Conservation (phyloP, 2,329 filamentous ascomycete species). For the Emericellopsis cladophorae region DNA sequence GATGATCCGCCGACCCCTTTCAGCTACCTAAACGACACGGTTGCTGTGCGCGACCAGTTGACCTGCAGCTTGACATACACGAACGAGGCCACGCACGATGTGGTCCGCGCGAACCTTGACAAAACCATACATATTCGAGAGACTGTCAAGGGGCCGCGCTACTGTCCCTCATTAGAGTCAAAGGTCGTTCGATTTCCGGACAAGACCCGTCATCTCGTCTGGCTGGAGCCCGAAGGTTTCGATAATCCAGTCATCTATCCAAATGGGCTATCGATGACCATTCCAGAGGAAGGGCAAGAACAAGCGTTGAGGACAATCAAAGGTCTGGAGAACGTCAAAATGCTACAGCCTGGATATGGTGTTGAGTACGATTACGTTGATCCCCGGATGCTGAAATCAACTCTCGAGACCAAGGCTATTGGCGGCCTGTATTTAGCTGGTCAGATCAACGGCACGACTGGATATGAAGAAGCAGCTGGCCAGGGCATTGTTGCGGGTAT, state of each 20-base stretch:
- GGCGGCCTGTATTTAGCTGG: constrained; percentile 81
- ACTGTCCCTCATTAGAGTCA: constrained; percentile 90
- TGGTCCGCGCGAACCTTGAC: constrained; percentile 82
- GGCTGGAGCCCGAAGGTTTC: constrained; percentile 95
- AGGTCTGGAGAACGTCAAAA: constrained; percentile 79
- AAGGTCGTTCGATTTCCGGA: constrained; percentile 83
- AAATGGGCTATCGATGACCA: constrained; percentile 94
- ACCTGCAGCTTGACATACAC: constrained; percentile 82
- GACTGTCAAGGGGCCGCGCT: constrained; percentile 84
- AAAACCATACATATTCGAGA: constrained; percentile 95
- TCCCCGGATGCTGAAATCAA: constrained; percentile 74
- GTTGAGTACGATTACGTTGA: constrained; percentile 99
- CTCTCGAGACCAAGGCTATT: constrained; percentile 88
- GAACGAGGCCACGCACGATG: constrained; percentile 67
- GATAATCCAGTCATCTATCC: constrained; percentile 84
- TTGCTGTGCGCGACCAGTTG: constrained; percentile 71
- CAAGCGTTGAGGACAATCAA: constrained; percentile 72
- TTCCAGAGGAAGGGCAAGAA: constrained; percentile 78
- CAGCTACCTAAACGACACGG: constrained; percentile 72
- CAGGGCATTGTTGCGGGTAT: constrained; percentile 89
- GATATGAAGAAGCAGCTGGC: constrained; percentile 92
- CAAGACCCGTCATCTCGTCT: constrained; percentile 75
- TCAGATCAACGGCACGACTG: constrained; percentile 96
- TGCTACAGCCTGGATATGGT: constrained; percentile 92
- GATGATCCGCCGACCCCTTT: constrained; percentile 84